phyloP scores from a whole-genome alignment of 2,329 filamentous ascomycete species.

The Harringtonia aguacate region DNA sequence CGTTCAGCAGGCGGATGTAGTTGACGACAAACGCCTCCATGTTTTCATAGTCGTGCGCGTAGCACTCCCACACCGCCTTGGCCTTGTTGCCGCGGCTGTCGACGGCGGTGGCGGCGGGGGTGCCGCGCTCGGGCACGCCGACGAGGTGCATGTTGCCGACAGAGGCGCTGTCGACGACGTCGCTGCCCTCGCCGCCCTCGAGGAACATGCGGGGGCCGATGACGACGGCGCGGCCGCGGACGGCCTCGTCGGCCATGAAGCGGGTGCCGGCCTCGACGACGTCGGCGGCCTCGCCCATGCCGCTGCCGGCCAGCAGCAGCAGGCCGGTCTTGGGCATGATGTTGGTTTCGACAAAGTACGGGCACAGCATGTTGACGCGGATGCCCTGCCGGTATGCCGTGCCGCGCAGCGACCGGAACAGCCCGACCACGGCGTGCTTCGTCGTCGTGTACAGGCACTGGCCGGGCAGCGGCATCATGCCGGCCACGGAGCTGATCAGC shows the following conservation, averaged over 20 bases:
- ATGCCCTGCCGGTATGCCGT: slow-evolving; percentile 36
- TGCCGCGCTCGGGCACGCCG: slow-evolving; percentile 1
- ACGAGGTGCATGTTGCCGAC: slow-evolving; percentile 6
- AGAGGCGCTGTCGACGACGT: slow-evolving; percentile 12
- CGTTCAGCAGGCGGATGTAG: slow-evolving; percentile 43
- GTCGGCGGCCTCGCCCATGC: slow-evolving; percentile 40
- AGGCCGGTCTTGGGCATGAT: slow-evolving; percentile 37
- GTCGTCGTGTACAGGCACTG: slow-evolving; percentile 43
- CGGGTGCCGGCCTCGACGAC: slow-evolving; percentile 53
- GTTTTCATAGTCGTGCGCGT: slow-evolving; percentile 46
- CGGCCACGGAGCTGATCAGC: slow-evolving; percentile 51
- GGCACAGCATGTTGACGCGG: slow-evolving; percentile 53
- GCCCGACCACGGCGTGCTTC: slow-evolving; percentile 55
- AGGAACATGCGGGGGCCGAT: slow-evolving; percentile 45
- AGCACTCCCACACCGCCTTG: slow-evolving; percentile 48
- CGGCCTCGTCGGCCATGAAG: slow-evolving; percentile 44
- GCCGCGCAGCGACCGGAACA: slow-evolving; percentile 47
- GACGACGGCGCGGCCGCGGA: slow-evolving; percentile 44
- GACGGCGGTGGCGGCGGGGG: background rate
- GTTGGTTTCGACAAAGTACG: slow-evolving; percentile 53
- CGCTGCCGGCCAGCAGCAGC: slow-evolving; percentile 45
- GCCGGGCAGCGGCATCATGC: slow-evolving; percentile 29
- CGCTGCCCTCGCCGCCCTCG: too few relatives aligned
- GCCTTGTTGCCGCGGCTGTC: slow-evolving; percentile 13
- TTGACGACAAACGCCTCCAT: slow-evolving; percentile 44